These are phyloP conservation scores for Psidium guajava DNA, from an alignment of 345 rosid genomes.

Conservation along the genomic window DNA sequence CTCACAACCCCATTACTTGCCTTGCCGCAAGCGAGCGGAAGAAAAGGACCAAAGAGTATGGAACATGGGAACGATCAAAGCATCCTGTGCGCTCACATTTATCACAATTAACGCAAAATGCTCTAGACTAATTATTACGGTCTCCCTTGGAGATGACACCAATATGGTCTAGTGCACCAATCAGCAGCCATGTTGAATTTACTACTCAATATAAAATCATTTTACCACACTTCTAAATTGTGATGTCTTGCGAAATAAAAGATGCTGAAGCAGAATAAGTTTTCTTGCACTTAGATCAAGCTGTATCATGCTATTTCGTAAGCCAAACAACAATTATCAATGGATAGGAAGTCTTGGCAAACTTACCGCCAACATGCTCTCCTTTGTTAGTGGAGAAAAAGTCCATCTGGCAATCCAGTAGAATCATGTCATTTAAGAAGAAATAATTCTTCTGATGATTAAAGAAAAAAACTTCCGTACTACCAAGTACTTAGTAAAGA, in stretches of 20 bases:
- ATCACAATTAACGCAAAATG: not conserved
- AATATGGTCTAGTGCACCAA: not conserved
- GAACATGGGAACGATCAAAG: not conserved
- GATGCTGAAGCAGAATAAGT: not conserved
- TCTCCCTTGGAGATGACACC: not conserved
- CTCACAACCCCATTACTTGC: not conserved
- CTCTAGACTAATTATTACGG: not conserved
- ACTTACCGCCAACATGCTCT: constrained; percentile 69
- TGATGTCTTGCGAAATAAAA: not conserved
- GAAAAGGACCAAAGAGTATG: not conserved
- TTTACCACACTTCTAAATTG: not conserved
- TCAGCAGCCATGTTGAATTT: not conserved
- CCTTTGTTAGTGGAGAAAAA: constrained; percentile 67
- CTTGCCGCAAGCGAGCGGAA: not conserved
- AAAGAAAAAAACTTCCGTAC: not conserved
- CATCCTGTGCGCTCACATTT: not conserved
- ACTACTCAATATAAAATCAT: not conserved
- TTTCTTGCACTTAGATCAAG: not conserved
- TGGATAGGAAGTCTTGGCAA: not conserved
- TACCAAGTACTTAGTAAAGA: not conserved
- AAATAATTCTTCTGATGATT: not conserved
- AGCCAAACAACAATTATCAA: not conserved
- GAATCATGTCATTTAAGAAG: not conserved
- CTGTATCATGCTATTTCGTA: not conserved
- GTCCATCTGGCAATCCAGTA: constrained; percentile 53